Percentiles rank a stretch among this genome's conserved stretches.
Evolutionary conservation across 176 grass and related monocot species (phyloP).

Genomic region (maize (Zea mays)): DNA sequence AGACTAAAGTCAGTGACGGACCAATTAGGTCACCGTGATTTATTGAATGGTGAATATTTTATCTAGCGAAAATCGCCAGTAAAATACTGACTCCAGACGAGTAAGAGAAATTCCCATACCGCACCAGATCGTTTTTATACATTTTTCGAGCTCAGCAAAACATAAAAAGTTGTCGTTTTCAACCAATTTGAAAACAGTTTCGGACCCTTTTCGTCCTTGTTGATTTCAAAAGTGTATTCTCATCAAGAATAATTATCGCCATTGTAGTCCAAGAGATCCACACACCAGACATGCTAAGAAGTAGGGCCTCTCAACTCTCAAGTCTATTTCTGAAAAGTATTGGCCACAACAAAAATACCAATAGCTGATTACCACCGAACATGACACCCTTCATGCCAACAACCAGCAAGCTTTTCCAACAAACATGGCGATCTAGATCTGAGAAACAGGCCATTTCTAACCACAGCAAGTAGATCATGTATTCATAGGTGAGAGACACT

Average conservation of each 20-base stretch:
- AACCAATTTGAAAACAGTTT: background rate
- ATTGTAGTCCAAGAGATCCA: background rate
- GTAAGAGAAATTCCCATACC: no score
- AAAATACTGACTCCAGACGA: background rate
- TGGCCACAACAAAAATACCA: background rate
- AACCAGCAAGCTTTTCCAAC: constrained; percentile 34
- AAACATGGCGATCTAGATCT: constrained; percentile 20
- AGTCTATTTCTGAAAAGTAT: constrained; percentile 11
- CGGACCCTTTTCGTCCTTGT: no score
- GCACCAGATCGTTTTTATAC: no score
- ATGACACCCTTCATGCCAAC: constrained; percentile 34
- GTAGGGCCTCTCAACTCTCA: background rate
- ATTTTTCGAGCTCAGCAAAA: background rate
- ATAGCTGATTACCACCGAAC: constrained; percentile 11
- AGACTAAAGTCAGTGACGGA: background rate
- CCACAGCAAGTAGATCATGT: no score
- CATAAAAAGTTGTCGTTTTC: background rate
- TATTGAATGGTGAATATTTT: background rate
- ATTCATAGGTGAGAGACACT: no score
- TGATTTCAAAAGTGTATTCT: background rate
- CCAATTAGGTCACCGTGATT: constrained; percentile 1
- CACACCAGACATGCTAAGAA: background rate
- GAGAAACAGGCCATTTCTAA: no score
- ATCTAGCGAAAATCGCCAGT: background rate
- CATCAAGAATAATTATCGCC: background rate